Conservation (phyloP, 352 stramenopile species). For the Phytophthora constricta region DNA sequence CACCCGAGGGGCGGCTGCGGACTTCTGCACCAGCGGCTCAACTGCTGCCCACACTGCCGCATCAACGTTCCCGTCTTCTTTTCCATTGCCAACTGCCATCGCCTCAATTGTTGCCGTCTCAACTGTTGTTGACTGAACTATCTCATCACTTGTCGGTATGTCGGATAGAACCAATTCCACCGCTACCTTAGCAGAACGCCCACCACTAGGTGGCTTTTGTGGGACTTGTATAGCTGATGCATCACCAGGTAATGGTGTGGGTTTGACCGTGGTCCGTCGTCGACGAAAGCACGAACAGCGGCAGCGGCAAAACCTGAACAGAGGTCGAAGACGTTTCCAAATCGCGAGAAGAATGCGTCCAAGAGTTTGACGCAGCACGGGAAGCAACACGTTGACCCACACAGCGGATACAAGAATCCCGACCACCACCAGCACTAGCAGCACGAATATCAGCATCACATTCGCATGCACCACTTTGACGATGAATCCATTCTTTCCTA, state of each 20-base stretch:
- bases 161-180: conserved; percentile 33
- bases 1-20: conserved; percentile 10
- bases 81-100: too few species aligned
- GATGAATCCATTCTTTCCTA: conserved; percentile 63
- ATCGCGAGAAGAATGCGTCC: conserved; percentile 39
- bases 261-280: conserved; percentile 26
- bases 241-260: conserved; percentile 3
- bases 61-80: conserved; percentile 25
- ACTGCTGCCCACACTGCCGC: neutral
- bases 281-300: conserved; percentile 29
- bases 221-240: neutral
- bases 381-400: conserved; percentile 54
- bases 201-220: conserved; percentile 18
- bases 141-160: conserved; percentile 18
- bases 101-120: too few species aligned
- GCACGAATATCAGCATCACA: conserved; percentile 74
- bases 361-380: conserved; percentile 52
- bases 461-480: conserved; percentile 78
- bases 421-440: conserved; percentile 60
- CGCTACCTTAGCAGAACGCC: conserved; percentile 48
- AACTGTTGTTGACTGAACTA: neutral
- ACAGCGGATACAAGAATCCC: conserved; percentile 69
- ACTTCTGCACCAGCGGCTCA: conserved; percentile 25
- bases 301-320: conserved; percentile 30
- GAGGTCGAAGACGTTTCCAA: conserved; percentile 37